Evolutionary conservation across 208 protist species (phyloP), one percentile per base, ranked within the genome.

Genomic region (Leishmania turanica): DNA sequence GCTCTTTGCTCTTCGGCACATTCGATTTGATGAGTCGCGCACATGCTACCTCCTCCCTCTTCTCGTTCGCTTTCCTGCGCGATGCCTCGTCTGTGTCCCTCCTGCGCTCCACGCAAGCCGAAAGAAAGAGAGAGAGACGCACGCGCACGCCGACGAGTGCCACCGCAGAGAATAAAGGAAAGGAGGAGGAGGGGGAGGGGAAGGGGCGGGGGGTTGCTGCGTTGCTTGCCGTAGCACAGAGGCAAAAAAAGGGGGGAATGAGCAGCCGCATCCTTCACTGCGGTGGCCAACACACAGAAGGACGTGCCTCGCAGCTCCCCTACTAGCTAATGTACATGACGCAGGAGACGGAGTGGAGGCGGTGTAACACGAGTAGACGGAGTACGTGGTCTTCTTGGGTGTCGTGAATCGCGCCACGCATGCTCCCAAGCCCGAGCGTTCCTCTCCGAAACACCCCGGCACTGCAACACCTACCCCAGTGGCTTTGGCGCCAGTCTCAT

Each of bases 401-500:
- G 24, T 8, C 11, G 11, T 51, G 17, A 51, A 53, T 53, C 21
- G 45, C 49, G 69, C 11, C 40, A 21, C 45, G 13, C 24, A 7
- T 31, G 45, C 45, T 27, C 69, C 11, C 42, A n/a, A 45, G 34
- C 8, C 8, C 45, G 31, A 37, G 42, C 49, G 42, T 53, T 53
- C 69, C 21, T 37, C 45, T 54, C 66, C 66, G 4, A 21, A 68
- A 53, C 21, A 58, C 51, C 7, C 34, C 72, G 42, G n/a, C 5
- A 62, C 51, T 15, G 27, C 34, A 62, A 27, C 31, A 40, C 31
- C 72, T 62, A 27, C 31, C 31, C 1, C 53, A 42, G 6, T 31
- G 19, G 13, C 40, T 40, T 17, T 7, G 3, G 19, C 40, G 13
- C 53, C 37, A 69, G 70, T 76, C 80, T 78, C 92, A 88, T 27